Evolutionary conservation across 2,329 filamentous ascomycete genomes (phyloP), one percentile per base, ranked within the genome.

Genomic region (Chrysoporthe cubensis): DNA sequence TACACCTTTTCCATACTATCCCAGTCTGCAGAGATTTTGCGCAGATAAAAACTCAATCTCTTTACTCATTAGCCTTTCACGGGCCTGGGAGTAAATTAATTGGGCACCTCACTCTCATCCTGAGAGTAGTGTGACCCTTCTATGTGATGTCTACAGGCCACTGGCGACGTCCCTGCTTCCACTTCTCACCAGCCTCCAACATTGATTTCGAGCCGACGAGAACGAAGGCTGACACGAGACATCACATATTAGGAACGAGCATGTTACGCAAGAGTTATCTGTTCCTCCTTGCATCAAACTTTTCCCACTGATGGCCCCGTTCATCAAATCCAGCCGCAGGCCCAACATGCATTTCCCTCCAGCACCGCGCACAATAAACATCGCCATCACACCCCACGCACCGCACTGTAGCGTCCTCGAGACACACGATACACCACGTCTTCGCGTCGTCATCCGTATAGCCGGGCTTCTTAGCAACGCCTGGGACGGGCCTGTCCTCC

Each of bases 391-490:
- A 97, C 3, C 90, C 92, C 0, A 89, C 75, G 75, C 93, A 97
- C 67, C 84, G 84, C 40, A 96, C 79, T 3, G 88, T 88, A 0
- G 90, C 92, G 74, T 96, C 91, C 68, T 93, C 91, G 59, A 91
- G 88, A 75, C 93, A 97, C 11, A 96, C 93, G 43, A 90, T 86
- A 76, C 93, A 96, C 92, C 92, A 96, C 1, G 85, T 87, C 54
- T 90, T 88, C 70, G 90, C 84, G 73, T 95, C 91, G 44, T 90
- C 89, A 72, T 94, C 90, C 0, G 89, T 87, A 74, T 84, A 88
- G 60, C 80, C 80, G 2, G 76, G 78, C 54, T 75, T 77, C 64
- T 77, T 79, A 18, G 75, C 75, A 5, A 84, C 75, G 4, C 80
- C 77, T n/a, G 77, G 78, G 18, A 77, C 72, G 2, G 78, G 77